A percentile compares a stretch with the other conserved stretches of the same genome.
These are phyloP conservation scores for Alternaria sp. DNA, from an alignment of 2,329 filamentous ascomycete species.

Conservation along the genomic window DNA sequence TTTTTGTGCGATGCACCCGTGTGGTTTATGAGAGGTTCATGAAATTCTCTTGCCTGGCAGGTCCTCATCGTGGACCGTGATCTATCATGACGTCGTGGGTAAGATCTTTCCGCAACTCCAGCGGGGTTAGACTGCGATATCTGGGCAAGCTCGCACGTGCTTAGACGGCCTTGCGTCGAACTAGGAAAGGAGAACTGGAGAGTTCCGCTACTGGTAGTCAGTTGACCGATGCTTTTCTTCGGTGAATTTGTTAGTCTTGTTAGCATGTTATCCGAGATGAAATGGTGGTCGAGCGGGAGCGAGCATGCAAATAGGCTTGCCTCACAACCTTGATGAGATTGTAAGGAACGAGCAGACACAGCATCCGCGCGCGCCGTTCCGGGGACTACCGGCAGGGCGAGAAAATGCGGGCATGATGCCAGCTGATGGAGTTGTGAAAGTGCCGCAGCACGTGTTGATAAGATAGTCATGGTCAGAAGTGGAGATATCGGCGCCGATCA, in stretches of 20 bases:
- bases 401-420: slow-evolving; percentile 3
- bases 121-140: slow-evolving; percentile 2
- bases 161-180: background rate
- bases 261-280: background rate
- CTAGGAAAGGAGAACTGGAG: slow-evolving; percentile 1
- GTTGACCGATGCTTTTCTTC: slow-evolving; percentile 2
- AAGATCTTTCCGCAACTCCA: background rate
- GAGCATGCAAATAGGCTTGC: background rate
- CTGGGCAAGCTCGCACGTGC: background rate
- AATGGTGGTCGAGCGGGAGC: background rate
- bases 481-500: slow-evolving; percentile 17
- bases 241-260: slow-evolving; percentile 1
- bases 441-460: slow-evolving; percentile 9
- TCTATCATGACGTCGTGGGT: background rate
- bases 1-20: background rate
- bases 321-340: background rate
- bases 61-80: background rate
- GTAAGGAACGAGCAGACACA: background rate
- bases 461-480: slow-evolving; percentile 9
- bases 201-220: background rate
- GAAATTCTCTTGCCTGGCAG: background rate
- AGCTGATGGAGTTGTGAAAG: background rate
- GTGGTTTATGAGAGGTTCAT: background rate
- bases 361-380: slow-evolving; percentile 1
- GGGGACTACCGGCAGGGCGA: background rate